A percentile compares a stretch with the other conserved stretches of the same genome.
Evolutionary conservation across 441 rosid genomes (phyloP).

Genomic region (Capsella rubella): DNA sequence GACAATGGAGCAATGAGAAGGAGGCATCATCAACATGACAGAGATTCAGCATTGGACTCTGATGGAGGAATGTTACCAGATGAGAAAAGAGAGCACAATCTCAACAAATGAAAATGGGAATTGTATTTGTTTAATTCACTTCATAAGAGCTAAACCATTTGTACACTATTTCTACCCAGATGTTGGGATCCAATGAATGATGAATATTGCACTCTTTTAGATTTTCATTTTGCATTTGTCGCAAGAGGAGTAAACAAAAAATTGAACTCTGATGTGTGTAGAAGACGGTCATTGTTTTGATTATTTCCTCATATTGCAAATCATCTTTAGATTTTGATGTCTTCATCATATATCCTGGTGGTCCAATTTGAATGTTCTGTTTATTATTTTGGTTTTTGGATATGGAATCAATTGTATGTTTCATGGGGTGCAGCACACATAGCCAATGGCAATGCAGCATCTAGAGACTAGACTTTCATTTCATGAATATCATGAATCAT

Average conservation of each 20-base stretch:
- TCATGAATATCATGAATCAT: too few relatives aligned
- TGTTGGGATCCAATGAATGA: not conserved
- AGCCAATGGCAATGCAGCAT: slow-evolving; percentile 4
- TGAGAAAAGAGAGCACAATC: slow-evolving; percentile 34
- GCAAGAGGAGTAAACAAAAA: not conserved
- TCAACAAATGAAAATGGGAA: slow-evolving; percentile 20
- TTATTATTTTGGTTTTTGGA: not conserved
- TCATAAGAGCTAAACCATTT: slow-evolving; percentile 2
- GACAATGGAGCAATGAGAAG: slow-evolving; percentile 46
- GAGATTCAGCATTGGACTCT: slow-evolving; percentile 31
- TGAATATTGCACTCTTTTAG: not conserved
- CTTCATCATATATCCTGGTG: not conserved
- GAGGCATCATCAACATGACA: slow-evolving; percentile 39
- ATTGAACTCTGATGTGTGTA: not conserved
- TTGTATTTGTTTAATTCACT: slow-evolving; percentile 8
- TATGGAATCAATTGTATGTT: not conserved
- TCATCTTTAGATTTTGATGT: not conserved
- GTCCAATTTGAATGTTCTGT: slow-evolving; percentile 8
- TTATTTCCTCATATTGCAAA: not conserved
- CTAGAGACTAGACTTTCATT: not conserved
- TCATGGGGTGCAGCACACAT: not conserved
- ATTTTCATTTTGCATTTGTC: not conserved
- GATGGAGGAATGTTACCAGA: slow-evolving; percentile 29
- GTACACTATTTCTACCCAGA: slow-evolving; percentile 5
- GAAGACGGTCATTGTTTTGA: not conserved